Evolutionary conservation across 1,284 basidiomycete species (phyloP).

Genomic region (Puccinia hordei): DNA sequence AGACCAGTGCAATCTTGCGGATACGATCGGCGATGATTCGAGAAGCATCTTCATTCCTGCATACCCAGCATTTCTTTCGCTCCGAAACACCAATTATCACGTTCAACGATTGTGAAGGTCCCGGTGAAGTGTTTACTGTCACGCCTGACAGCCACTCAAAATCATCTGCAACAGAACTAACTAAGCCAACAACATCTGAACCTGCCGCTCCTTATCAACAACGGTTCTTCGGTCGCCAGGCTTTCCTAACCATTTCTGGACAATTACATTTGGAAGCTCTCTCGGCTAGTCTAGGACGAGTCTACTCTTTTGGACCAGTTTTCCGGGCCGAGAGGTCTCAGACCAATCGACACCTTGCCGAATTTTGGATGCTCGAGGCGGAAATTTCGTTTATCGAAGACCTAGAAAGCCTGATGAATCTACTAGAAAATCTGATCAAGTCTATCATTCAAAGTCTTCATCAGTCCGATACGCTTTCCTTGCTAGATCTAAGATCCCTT

Average conservation of each 20-base stretch:
- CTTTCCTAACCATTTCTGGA: slow-evolving; percentile 90
- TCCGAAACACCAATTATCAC: slow-evolving; percentile 85
- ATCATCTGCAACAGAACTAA: not conserved
- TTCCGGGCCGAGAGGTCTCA: slow-evolving; percentile 89
- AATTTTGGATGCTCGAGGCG: slow-evolving; percentile 99
- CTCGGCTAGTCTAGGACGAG: slow-evolving; percentile 73
- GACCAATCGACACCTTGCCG: slow-evolving; percentile 88
- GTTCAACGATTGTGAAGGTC: slow-evolving; percentile 93
- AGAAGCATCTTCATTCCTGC: slow-evolving; percentile 23
- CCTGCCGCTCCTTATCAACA: not conserved
- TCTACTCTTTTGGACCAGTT: slow-evolving; percentile 85
- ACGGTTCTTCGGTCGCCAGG: slow-evolving; percentile 67
- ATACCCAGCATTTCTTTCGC: slow-evolving; percentile 70
- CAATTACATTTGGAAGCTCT: slow-evolving; percentile 94
- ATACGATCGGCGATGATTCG: slow-evolving; percentile 64
- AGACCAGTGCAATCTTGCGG: slow-evolving; percentile 72
- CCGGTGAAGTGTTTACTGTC: slow-evolving; percentile 85
- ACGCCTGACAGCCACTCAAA: slow-evolving; percentile 59
- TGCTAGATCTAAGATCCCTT: not conserved
- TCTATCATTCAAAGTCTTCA: slow-evolving; percentile 52
- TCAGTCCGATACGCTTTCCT: slow-evolving; percentile 3
- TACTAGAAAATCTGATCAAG: slow-evolving; percentile 72
- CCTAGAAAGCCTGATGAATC: slow-evolving; percentile 67
- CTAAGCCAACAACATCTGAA: not conserved
- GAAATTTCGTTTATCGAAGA: slow-evolving; percentile 72